These are phyloP conservation scores for Monascus purpureus DNA, from an alignment of 495 filamentous ascomycete species.

Conservation along the genomic window DNA sequence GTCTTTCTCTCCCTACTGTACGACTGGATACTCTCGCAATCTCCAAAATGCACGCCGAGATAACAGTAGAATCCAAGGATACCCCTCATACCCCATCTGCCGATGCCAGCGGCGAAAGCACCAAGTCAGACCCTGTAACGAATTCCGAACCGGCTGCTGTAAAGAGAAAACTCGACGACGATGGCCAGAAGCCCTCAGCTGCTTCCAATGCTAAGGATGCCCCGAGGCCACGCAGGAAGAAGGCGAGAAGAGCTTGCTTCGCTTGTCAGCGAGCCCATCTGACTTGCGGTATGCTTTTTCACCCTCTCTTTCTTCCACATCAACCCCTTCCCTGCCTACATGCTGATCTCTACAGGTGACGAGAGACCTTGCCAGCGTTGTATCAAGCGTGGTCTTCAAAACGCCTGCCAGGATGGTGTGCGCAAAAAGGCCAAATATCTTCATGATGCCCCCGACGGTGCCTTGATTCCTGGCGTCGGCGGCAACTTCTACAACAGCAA, in stretches of 20 bases:
- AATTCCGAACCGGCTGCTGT: background rate
- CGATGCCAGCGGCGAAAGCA: background rate
- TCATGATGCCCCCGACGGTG: conserved; percentile 81
- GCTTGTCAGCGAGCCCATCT: conserved; percentile 95
- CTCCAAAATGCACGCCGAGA: background rate
- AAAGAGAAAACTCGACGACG: too few species aligned
- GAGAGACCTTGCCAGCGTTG: conserved; percentile 89
- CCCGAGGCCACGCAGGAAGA: conserved; percentile 77
- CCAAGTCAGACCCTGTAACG: background rate
- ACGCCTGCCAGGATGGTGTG: conserved; percentile 86
- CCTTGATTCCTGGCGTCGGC: conserved; percentile 45
- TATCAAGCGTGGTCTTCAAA: conserved; percentile 80
- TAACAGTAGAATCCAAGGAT: background rate
- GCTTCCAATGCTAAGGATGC: conserved; percentile 66
- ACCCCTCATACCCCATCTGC: background rate
- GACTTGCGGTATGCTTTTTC: conserved; percentile 70
- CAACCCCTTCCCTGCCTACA: conserved; percentile 5
- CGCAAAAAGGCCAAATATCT: conserved; percentile 99
- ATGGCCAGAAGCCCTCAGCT: conserved; percentile 35
- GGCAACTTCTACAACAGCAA: conserved; percentile 28
- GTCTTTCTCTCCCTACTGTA: background rate
- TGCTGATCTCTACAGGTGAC: conserved; percentile 38
- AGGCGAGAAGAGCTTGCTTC: conserved; percentile 88
- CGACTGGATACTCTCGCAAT: background rate
- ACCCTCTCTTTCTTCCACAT: background rate